Base-by-base conservation (phyloP, 495 filamentous ascomycete genomes). In the Trichoderma orchidacearum region DNA sequence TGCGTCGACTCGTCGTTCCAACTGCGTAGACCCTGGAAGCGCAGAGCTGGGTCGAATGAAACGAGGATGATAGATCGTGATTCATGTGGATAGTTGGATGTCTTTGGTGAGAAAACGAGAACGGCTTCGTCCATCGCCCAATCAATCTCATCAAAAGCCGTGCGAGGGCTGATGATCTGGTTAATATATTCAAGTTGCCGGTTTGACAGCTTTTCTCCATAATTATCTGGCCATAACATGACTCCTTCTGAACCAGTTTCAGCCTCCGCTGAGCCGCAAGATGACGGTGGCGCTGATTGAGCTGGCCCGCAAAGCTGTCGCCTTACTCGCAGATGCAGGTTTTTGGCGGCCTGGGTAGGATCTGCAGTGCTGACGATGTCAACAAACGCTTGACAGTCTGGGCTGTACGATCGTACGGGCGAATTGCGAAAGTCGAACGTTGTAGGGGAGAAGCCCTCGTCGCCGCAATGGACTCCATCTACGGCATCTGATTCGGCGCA, bases 51-150 rank as follows among this genome's bases (percentile, higher is more conserved):
- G 60, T 89, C 84, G 61, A 85, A 89, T 32, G 76, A 82, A 52
- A 89, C 63, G 34, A 86, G 73, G 7, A 86, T 68, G 30, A 89
- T 61, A 0, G 77, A 74, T 18, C 35, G 56, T 45, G 48, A 5
- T 21, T 69, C 41, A 25, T 48, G 3, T 3, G 21, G 41, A 7
- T 11, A 8, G 5, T 48, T 7, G 2, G 27, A 13, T 25, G 23
- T 17, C 21, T 48, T 48, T 18, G 41, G 41, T 9, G 73, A 69
- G 58, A 84, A 79, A 3, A 86, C 70, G 4, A 85, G 64, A 12
- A 81, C 81, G 15, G 82, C 72, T n/a, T 87, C 84, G 53, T 87
- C 83, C 27, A 79, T 75, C 31, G 69, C 62, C 0, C 79, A 80
- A 11, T 71, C 63, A 5, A 86, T 66, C 27, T 73, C 68, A 3